Evolutionary conservation across 2,329 filamentous ascomycete genomes (phyloP).

Genomic region (Cladosporium sp.): DNA sequence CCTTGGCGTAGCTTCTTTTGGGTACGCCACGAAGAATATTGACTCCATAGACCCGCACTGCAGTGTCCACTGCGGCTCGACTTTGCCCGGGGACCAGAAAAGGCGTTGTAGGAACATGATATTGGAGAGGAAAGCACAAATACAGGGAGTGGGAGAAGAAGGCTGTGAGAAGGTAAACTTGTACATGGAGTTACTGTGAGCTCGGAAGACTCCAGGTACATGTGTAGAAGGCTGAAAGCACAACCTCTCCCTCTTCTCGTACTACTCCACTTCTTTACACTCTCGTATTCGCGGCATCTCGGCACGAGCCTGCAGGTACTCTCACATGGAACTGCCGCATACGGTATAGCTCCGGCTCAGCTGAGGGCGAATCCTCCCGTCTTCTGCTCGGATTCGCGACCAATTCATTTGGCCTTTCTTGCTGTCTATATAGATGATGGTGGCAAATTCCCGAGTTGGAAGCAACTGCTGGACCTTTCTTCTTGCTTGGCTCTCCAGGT

Average conservation of each 20-base stretch:
- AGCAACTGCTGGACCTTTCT: no score
- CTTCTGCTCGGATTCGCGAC: neutral
- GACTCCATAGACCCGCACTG: neutral
- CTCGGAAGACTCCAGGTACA: no score
- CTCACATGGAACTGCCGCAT: neutral
- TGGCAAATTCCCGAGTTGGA: neutral
- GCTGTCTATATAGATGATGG: neutral
- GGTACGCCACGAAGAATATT: neutral
- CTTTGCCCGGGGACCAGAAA: no score
- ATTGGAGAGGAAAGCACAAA: no score
- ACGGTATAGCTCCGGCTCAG: neutral
- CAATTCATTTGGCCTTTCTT: neutral
- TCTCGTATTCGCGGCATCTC: slow-evolving; percentile 1
- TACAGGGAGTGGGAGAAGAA: no score
- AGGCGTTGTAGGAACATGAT: no score
- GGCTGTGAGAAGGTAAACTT: no score
- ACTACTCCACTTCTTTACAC: neutral
- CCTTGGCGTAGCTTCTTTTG: slow-evolving; percentile 11
- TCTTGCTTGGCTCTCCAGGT: no score
- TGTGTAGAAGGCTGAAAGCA: neutral
- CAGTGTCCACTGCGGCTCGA: neutral
- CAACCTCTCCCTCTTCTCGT: neutral
- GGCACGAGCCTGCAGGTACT: slow-evolving; percentile 6
- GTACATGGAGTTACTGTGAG: no score
- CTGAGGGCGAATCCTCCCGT: slow-evolving; percentile 1